Conservation (phyloP, 192 early-diverging fungal species). For the Oehlia diaphana region DNA sequence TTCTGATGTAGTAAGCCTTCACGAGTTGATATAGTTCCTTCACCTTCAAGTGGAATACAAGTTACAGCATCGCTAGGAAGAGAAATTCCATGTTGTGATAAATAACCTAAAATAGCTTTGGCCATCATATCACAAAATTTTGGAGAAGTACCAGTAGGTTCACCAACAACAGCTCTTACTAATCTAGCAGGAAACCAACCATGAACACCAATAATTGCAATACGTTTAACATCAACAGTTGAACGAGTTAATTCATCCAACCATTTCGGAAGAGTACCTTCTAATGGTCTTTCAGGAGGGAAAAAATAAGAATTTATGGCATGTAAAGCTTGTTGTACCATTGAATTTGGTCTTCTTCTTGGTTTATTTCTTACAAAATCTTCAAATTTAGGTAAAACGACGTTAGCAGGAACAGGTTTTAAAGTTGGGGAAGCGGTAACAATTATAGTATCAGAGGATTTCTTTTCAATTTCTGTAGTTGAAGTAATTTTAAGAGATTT, state of each 20-base stretch:
- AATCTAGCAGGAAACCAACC: constrained; percentile 86
- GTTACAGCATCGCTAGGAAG: constrained; percentile 55
- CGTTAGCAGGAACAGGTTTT: constrained; percentile 4
- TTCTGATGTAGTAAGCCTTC: constrained; percentile 81
- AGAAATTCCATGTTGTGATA: constrained; percentile 51
- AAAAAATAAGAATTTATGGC: constrained; percentile 29
- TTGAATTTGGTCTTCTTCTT: not conserved
- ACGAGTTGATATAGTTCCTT: constrained; percentile 88
- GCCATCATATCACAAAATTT: constrained; percentile 91
- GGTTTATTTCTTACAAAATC: constrained; percentile 1
- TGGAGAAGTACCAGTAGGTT: constrained; percentile 89
- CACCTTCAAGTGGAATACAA: constrained; percentile 84
- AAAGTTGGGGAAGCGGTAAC: not conserved
- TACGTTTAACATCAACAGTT: constrained; percentile 44
- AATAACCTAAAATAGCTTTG: constrained; percentile 58
- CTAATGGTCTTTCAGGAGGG: constrained; percentile 1
- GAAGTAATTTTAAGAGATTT: not conserved
- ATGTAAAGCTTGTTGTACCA: constrained; percentile 20
- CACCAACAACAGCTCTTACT: constrained; percentile 77
- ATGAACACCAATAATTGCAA: constrained; percentile 86
- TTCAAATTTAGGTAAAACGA: constrained; percentile 17
- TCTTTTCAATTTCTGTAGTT: not conserved
- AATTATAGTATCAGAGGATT: not conserved
- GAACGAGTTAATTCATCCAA: constrained; percentile 29
- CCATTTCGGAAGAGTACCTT: not conserved